phyloP scores from a whole-genome alignment of 2,329 filamentous ascomycete species.

The Nemania sp. region DNA sequence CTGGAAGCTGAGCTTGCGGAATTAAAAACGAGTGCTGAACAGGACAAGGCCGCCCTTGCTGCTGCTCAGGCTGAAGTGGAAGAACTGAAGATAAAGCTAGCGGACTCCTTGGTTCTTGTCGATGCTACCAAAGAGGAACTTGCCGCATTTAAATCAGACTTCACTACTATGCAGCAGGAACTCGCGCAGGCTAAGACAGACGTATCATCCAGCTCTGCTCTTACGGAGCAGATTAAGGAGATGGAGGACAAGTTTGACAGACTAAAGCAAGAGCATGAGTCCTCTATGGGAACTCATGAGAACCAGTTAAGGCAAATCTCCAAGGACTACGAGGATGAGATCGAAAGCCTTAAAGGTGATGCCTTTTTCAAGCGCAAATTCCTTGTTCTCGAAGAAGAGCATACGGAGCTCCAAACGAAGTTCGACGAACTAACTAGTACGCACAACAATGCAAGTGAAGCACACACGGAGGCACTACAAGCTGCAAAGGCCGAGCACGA shows the following conservation, averaged over 20 bases:
- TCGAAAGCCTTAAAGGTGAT: slow-evolving; percentile 71
- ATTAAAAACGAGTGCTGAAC: slow-evolving; percentile 62
- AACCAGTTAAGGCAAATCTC: slow-evolving; percentile 69
- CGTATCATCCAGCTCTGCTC: slow-evolving; percentile 51
- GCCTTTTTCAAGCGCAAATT: slow-evolving; percentile 74
- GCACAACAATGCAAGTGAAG: slow-evolving; percentile 40
- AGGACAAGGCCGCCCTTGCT: slow-evolving; percentile 62
- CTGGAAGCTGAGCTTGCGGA: slow-evolving; percentile 66
- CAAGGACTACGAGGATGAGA: slow-evolving; percentile 73
- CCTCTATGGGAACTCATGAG: slow-evolving; percentile 62
- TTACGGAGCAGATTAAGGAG: slow-evolving; percentile 45
- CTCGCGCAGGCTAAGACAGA: slow-evolving; percentile 60
- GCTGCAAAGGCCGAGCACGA: slow-evolving; percentile 44
- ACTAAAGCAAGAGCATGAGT: slow-evolving; percentile 62
- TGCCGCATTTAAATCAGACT: slow-evolving; percentile 61
- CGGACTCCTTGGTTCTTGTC: slow-evolving; percentile 46
- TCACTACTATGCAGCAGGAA: slow-evolving; percentile 61
- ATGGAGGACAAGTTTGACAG: slow-evolving; percentile 55
- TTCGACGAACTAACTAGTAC: slow-evolving; percentile 46
- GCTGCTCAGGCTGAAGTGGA: slow-evolving; percentile 57
- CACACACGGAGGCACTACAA: slow-evolving; percentile 50
- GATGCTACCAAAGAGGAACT: slow-evolving; percentile 58
- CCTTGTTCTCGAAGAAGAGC: slow-evolving; percentile 68
- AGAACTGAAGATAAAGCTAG: slow-evolving; percentile 54
- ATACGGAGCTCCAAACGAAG: slow-evolving; percentile 58